Evolutionary conservation across 805 yeast species (phyloP), one percentile per base, ranked within the genome.

Genomic region (Vanderwaltozyma polyspora): DNA sequence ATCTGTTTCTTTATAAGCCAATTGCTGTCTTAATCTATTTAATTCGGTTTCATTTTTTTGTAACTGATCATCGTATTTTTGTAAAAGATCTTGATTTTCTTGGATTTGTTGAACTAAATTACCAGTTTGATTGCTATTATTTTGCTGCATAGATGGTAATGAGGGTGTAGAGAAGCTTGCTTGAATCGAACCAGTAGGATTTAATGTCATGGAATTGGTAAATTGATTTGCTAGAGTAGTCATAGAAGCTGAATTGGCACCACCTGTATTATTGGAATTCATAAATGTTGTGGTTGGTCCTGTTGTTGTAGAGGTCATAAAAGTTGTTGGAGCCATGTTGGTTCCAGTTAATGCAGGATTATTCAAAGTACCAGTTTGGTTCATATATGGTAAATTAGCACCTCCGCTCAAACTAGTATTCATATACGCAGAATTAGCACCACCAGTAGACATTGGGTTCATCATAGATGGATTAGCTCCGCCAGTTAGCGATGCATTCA

Each of bases 11-110:
- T 81, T 84, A 5, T 86, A 68, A 2, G 74, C 74, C 26, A 84
- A 57, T 56, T 84, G 94, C 50, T 76, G 66, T 35, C 76, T 72
- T 31, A 80, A 64, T 33, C 70, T 71, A 12, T 55, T 47, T 39
- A 85, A 62, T 49, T 87, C 95, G 26, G 63, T 63, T 59, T 87
- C 96, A 41, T 87, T 67, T 17, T 79, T 72, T 55, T 79, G 79
- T 7, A 87, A 94, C 37, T 94, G 67, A 41, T 76, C 70, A 55
- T 87, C 96, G 52, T 87, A 87, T 55, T 85, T 94, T 54, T 79
- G 84, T 35, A 87, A 67, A 62, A 87, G 64, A 44, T 74, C 66
- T 55, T 84, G 95, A 53, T 84, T 94, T 45, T 76, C 32, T 28
- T 31, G 31, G 11, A 31, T 12, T 23, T 28, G 33, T n/a, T 25